Percentiles rank a stretch among this genome's conserved stretches.
Conservation (phyloP, 208 protist species). For the Vickermania ingenoplastis region DNA sequence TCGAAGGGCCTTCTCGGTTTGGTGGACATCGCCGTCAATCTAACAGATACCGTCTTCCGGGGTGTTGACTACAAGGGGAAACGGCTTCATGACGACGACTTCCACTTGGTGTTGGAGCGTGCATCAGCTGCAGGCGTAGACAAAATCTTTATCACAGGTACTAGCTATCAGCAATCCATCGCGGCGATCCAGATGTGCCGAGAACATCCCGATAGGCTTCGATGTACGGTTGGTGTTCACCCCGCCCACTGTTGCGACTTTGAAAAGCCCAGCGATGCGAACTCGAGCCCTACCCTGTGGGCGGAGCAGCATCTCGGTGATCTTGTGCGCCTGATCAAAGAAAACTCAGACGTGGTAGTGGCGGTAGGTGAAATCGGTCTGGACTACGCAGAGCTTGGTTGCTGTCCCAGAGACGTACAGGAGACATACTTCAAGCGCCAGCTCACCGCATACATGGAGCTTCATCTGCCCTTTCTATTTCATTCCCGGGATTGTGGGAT, state of each 20-base stretch:
- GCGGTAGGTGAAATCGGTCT: conserved; percentile 84
- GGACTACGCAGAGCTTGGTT: conserved; percentile 87
- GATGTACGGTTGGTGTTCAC: conserved; percentile 81
- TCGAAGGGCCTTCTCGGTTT: conserved; percentile 25
- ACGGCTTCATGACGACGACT: conserved; percentile 71
- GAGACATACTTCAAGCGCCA: conserved; percentile 60
- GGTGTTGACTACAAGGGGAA: conserved; percentile 78
- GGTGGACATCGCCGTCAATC: conserved; percentile 82
- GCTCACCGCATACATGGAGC: conserved; percentile 30
- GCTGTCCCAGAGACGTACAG: conserved; percentile 66
- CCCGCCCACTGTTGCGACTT: conserved; percentile 75
- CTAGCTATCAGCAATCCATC: conserved; percentile 57
- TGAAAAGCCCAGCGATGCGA: conserved; percentile 3
- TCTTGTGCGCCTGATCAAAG: conserved; percentile 39
- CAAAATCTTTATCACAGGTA: conserved; percentile 82
- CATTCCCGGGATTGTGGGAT: conserved; percentile 86
- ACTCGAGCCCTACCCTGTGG: conserved; percentile 3
- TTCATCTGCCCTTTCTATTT: conserved; percentile 83
- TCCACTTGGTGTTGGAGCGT: conserved; percentile 58
- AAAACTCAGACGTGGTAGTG: conserved; percentile 79
- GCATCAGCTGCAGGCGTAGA: conserved; percentile 40
- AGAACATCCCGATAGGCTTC: conserved; percentile 36
- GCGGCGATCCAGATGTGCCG: conserved; percentile 75
- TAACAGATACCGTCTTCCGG: conserved; percentile 85
- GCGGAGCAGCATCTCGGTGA: conserved; percentile 32